Conservation (phyloP, 306 rosid species). For the Calophaca sinica region DNA sequence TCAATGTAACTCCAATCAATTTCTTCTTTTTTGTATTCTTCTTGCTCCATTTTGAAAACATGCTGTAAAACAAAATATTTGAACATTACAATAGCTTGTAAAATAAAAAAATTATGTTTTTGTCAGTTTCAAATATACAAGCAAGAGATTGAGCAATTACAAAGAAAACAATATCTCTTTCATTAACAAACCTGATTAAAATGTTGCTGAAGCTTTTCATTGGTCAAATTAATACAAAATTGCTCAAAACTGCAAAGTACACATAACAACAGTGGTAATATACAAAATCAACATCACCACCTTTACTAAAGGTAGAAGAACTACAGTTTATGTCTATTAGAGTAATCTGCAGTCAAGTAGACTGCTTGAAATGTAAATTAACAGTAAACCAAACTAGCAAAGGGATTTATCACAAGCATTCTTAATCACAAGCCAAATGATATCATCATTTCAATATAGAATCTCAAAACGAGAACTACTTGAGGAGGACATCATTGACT, state of each 20-base stretch:
- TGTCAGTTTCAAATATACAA: slow-evolving; percentile 27
- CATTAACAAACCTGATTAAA: slow-evolving; percentile 84
- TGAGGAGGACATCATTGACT: slow-evolving; percentile 29
- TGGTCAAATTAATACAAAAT: slow-evolving; percentile 97
- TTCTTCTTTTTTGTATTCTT: slow-evolving; percentile 96
- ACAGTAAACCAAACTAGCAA: slow-evolving; percentile 18
- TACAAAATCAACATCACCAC: too few species aligned
- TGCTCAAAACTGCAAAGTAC: slow-evolving; percentile 87
- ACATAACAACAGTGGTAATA: slow-evolving; percentile 26
- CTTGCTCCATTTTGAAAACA: slow-evolving; percentile 99
- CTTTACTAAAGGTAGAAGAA: too few species aligned
- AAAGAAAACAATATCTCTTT: slow-evolving; percentile 36
- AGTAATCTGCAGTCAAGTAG: too few species aligned
- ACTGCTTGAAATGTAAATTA: neutral
- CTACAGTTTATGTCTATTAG: too few species aligned
- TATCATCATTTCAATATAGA: slow-evolving; percentile 34
- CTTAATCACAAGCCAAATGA: slow-evolving; percentile 26
- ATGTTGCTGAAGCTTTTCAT: slow-evolving; percentile 99
- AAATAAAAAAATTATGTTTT: neutral
- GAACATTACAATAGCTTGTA: slow-evolving; percentile 31
- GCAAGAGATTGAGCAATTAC: slow-evolving; percentile 29
- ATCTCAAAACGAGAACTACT: slow-evolving; percentile 26
- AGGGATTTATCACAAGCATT: neutral
- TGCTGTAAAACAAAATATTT: slow-evolving; percentile 71
- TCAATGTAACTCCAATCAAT: slow-evolving; percentile 99